Percentiles rank a stretch among this genome's conserved stretches.
phyloP scores from a whole-genome alignment of 2,329 filamentous ascomycete genomes.

The Aureobasidium melanogenum region DNA sequence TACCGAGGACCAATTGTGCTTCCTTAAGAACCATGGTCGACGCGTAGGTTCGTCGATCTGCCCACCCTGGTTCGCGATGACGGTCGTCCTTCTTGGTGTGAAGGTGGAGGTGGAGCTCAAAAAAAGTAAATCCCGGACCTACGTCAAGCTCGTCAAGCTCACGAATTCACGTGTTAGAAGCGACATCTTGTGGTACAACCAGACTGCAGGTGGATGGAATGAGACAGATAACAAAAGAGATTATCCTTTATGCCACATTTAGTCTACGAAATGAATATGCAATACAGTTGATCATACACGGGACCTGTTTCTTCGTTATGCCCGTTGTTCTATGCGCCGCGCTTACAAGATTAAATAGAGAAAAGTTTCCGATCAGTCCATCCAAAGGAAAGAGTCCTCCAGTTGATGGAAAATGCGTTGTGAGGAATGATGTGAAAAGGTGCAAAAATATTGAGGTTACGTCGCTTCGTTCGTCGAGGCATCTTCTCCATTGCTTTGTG shows the following conservation, averaged over 20 bases:
- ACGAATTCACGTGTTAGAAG: neutral
- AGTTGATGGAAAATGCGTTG: neutral
- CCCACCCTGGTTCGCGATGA: neutral
- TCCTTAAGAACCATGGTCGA: neutral
- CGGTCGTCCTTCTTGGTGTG: neutral
- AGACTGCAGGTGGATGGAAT: neutral
- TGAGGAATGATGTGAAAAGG: neutral
- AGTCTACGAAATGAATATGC: neutral
- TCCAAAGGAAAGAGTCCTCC: neutral
- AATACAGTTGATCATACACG: neutral
- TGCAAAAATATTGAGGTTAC: neutral
- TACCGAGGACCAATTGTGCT: neutral
- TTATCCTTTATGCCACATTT: neutral
- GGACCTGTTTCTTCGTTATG: neutral
- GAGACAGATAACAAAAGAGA: neutral
- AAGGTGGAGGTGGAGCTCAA: neutral
- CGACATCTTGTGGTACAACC: neutral
- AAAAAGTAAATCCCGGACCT: neutral
- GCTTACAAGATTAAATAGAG: neutral
- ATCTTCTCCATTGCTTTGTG: neutral
- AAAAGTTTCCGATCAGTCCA: neutral
- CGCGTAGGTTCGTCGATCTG: neutral
- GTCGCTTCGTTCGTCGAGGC: neutral
- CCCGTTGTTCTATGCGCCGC: constrained; percentile 4
- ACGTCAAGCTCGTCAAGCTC: neutral